Percentiles rank a stretch among this genome's conserved stretches.
Conservation (phyloP, 1,139 yeast genomes). For the Saccharomyces pastorianus region DNA sequence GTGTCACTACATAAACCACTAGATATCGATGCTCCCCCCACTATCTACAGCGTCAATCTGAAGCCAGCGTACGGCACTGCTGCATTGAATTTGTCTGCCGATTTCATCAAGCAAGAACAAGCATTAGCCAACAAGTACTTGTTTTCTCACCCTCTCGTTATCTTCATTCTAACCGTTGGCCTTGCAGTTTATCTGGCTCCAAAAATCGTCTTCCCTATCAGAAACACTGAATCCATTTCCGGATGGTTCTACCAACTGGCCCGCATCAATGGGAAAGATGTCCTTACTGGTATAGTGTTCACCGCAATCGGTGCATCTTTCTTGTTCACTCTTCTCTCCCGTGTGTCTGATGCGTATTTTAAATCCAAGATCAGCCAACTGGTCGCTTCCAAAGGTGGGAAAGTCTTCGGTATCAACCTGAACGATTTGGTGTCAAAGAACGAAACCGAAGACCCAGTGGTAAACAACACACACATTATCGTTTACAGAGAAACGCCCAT, state of each 20-base stretch:
- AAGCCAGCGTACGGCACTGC: slow-evolving; percentile 54
- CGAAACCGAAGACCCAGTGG: slow-evolving; percentile 30
- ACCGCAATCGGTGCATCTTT: slow-evolving; percentile 19
- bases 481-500: slow-evolving; percentile 61
- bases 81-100: slow-evolving; percentile 55
- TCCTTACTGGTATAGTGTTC: slow-evolving; percentile 19
- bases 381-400: slow-evolving; percentile 40
- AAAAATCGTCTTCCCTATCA: slow-evolving; percentile 14
- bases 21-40: slow-evolving; percentile 42
- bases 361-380: slow-evolving; percentile 41
- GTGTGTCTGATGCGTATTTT: slow-evolving; percentile 33
- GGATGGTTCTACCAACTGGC: slow-evolving; percentile 20
- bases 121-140: slow-evolving; percentile 42
- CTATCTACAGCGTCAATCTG: slow-evolving; percentile 39
- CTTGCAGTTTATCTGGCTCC: slow-evolving; percentile 23
- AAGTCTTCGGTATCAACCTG: slow-evolving; percentile 50
- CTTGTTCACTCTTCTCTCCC: slow-evolving; percentile 30
- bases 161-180: slow-evolving; percentile 26
- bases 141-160: slow-evolving; percentile 42
- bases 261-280: slow-evolving; percentile 20
- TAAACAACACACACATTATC: slow-evolving; percentile 45
- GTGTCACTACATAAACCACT: slow-evolving; percentile 48
- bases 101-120: slow-evolving; percentile 52
- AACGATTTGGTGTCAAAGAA: slow-evolving; percentile 37
- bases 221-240: slow-evolving; percentile 14